phyloP scores from a whole-genome alignment of 139 green algal species.

The Gonium pectorale region DNA sequence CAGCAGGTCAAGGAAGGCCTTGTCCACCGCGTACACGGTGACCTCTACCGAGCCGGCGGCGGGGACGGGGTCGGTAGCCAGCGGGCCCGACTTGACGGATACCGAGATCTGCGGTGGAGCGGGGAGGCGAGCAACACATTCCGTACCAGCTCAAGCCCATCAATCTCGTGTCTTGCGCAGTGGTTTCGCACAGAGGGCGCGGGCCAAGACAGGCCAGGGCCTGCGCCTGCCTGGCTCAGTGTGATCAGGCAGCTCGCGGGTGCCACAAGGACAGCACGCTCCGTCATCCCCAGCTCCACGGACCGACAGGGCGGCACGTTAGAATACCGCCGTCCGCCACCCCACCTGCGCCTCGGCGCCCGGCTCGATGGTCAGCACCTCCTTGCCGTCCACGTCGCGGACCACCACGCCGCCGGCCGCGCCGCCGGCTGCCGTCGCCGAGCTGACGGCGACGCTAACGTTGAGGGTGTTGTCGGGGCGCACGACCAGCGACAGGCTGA shows the following conservation, averaged over 20 bases:
- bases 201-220: no score
- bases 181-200: no score
- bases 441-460: slow-evolving; percentile 1
- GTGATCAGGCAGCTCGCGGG: no score
- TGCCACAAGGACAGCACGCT: no score
- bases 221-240: no score
- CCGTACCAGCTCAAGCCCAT: no score
- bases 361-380: slow-evolving; percentile 16
- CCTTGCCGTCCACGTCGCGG: not conserved
- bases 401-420: no score
- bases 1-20: slow-evolving; percentile 69
- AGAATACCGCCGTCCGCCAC: no score
- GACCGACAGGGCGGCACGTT: no score
- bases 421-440: not conserved
- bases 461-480: not conserved
- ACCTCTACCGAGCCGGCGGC: slow-evolving; percentile 28
- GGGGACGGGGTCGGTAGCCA: not conserved
- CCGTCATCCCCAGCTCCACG: no score
- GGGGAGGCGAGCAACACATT: no score
- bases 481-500: slow-evolving; percentile 1
- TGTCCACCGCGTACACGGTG: slow-evolving; percentile 67
- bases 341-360: not conserved
- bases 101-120: slow-evolving; percentile 9
- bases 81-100: not conserved
- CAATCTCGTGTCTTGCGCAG: no score